Percentiles rank a stretch among this genome's conserved stretches.
phyloP scores from a whole-genome alignment of 2,329 filamentous ascomycete species.

The Sporothrix pallida region DNA sequence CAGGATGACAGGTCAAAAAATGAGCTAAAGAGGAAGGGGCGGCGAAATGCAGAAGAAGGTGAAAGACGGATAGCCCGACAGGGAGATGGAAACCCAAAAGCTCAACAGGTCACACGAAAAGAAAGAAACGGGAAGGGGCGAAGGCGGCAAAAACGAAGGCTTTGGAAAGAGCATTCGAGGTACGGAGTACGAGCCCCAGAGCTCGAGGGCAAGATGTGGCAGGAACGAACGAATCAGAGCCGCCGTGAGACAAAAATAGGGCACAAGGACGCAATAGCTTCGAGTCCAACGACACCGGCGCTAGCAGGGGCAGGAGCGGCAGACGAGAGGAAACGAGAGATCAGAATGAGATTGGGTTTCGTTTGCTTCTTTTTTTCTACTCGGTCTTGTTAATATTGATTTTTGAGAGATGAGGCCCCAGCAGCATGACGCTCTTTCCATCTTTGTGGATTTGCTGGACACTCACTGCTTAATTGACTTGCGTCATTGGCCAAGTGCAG shows the following conservation, averaged over 20 bases:
- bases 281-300: slow-evolving; percentile 18
- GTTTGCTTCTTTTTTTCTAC: neutral
- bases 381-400: neutral
- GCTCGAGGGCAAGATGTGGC: slow-evolving; percentile 9
- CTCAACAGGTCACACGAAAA: slow-evolving; percentile 13
- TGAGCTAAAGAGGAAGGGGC: neutral
- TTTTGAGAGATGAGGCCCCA: neutral
- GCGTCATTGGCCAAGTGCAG: slow-evolving; percentile 30
- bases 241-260: slow-evolving; percentile 3
- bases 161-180: neutral
- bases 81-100: neutral
- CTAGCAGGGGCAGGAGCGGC: slow-evolving; percentile 16
- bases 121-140: slow-evolving; percentile 2
- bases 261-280: slow-evolving; percentile 13
- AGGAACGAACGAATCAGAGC: slow-evolving; percentile 17
- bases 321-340: slow-evolving; percentile 1
- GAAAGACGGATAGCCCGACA: slow-evolving; percentile 3
- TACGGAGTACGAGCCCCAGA: neutral
- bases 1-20: neutral
- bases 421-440: neutral
- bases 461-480: slow-evolving; percentile 22
- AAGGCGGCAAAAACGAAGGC: slow-evolving; percentile 15
- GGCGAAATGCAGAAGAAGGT: neutral
- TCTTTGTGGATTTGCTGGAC: neutral
- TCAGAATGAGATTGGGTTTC: slow-evolving; percentile 16